Conservation (phyloP, 1,139 yeast species). For the Saccharomyces hybrid region DNA sequence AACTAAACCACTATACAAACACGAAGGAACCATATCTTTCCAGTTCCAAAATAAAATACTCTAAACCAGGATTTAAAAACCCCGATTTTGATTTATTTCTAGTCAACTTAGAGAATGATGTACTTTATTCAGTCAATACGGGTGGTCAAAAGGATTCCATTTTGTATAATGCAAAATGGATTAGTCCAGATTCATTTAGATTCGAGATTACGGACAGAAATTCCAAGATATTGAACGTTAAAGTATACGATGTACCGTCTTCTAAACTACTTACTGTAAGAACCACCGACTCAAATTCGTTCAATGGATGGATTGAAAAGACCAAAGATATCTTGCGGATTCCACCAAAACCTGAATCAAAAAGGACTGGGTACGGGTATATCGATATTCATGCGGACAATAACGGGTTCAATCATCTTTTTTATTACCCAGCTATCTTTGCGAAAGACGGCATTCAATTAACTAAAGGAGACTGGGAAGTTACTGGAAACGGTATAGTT, state of each 20-base stretch:
- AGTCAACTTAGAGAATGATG: conserved; percentile 36
- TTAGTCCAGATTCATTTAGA: conserved; percentile 46
- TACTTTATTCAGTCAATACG: conserved; percentile 23
- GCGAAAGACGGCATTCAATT: conserved; percentile 42
- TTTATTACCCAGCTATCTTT: conserved; percentile 47
- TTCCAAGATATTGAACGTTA: conserved; percentile 45
- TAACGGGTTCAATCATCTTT: conserved; percentile 60
- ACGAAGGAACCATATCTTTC: conserved; percentile 45
- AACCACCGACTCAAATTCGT: conserved; percentile 36
- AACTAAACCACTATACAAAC: conserved; percentile 53
- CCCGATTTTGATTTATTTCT: conserved; percentile 51
- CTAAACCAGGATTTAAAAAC: conserved; percentile 77
- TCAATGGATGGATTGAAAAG: conserved; percentile 51
- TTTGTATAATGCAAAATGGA: conserved; percentile 68
- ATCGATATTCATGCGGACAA: conserved; percentile 62
- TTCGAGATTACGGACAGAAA: conserved; percentile 65
- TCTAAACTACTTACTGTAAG: conserved; percentile 37
- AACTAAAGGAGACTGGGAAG: conserved; percentile 66
- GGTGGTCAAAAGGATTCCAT: conserved; percentile 34
- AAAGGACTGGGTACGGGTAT: conserved; percentile 46
- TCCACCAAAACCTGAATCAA: conserved; percentile 33
- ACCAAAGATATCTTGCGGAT: conserved; percentile 24
- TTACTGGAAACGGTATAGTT: conserved; percentile 45
- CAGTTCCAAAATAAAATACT: conserved; percentile 65
- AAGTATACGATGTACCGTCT: conserved; percentile 36